Base-by-base conservation (phyloP, 2,329 filamentous ascomycete species). In the Colletotrichum scovillei region DNA sequence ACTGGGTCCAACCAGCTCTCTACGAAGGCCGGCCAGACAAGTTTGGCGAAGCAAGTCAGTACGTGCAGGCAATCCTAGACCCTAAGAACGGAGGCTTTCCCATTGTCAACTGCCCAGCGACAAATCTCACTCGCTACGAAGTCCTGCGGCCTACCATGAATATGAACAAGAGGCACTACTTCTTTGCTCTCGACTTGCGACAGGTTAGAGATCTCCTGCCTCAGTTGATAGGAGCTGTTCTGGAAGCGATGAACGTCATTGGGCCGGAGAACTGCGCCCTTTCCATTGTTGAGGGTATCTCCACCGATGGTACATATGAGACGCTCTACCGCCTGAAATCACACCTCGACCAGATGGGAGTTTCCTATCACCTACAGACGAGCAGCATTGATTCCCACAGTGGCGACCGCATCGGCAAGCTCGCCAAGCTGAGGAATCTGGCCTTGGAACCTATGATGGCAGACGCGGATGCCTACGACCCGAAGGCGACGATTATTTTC, bases 241-340 rank as follows among this genome's bases (percentile, higher is more conserved):
- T 91, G 26, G 85, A 90, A 74, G 81, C 81, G 1, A 84, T 88
- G 14, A 80, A 78, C 0, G 88, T 87, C 76, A 82, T 91, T 0
- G 88, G 89, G 0, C 84, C 87, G 0, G 74, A 84, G 12, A 82
- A 82, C 69, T 91, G 88, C 75, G 86, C 85, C 0, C 79, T 91
- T 1, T 90, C 88, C 3, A 86, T 91, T 26, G 83, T 91, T 12
- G 89, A 90, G 74, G 88, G 89, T 19, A 83, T 87, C 75, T 90
- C 88, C 0, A 77, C 83, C 26, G 89, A 91, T 72, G 88, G 88
- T 8, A 91, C 89, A 0, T 82, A 78, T 38, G 87, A 89, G 53
- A 81, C 90, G 5, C 82, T 91, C 0, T 72, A 79, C 2, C 80
- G 81, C 0, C 76, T 91, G 11, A 78, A 78, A 2, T 77, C 80